Evolutionary conservation across 1,284 basidiomycete species (phyloP).

Genomic region (Grifola frondosa): DNA sequence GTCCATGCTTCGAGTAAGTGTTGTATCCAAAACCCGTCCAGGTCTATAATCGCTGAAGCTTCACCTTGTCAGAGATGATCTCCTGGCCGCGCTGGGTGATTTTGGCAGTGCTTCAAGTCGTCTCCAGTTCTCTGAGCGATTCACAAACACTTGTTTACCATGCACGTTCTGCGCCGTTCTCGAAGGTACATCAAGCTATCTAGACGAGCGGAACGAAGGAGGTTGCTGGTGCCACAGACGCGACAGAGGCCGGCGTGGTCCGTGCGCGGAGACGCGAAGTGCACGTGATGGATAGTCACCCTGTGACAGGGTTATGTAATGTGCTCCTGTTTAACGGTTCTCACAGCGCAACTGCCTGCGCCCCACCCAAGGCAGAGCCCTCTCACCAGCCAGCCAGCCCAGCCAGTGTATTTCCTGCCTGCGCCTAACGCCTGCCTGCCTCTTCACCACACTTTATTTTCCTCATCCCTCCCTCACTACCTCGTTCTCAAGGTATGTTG

Average conservation of each 20-base stretch:
- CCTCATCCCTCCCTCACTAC: conserved; percentile 13
- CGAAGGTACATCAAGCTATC: no score
- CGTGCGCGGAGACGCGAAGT: conserved; percentile 20
- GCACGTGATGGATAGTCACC: conserved; percentile 19
- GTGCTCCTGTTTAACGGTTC: conserved; percentile 23
- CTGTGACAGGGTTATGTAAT: conserved; percentile 23
- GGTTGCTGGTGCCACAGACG: no score
- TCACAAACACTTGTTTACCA: no score
- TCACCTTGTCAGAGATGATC: no score
- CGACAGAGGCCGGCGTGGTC: conserved; percentile 21
- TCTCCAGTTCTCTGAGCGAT: no score
- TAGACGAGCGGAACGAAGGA: no score
- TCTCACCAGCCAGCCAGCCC: conserved; percentile 25
- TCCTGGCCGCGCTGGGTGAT: no score
- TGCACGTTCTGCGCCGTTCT: no score
- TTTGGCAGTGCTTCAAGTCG: no score
- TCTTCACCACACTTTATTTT: conserved; percentile 13
- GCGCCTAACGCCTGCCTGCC: conserved; percentile 26
- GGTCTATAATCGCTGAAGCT: no score
- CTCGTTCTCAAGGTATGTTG: conserved; percentile 21
- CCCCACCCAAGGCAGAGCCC: conserved; percentile 25
- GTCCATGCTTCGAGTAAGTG: no score
- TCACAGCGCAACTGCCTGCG: conserved; percentile 24
- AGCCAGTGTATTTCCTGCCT: conserved; percentile 26
- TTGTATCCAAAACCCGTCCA: no score